Evolutionary conservation across 202 grass and related monocot species (phyloP), one percentile per base, ranked within the genome.

Genomic region (Panicum virgatum): DNA sequence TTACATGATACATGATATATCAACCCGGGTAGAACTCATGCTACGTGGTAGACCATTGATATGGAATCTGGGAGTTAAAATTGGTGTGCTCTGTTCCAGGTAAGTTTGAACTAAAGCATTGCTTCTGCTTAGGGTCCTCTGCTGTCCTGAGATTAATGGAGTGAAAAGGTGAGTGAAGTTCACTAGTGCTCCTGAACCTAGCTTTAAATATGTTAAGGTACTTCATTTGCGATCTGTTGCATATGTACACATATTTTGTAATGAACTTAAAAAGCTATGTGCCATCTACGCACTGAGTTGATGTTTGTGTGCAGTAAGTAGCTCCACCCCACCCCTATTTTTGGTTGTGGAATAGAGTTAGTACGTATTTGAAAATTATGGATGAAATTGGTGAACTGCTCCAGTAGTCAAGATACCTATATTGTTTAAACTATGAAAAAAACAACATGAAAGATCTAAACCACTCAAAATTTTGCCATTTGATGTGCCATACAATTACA

Each of bases 361-460:
- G 1, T 77, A n/a, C 8, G 42, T 23, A 16, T 44, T 39, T 43
- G 23, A 19, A 61, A 69, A 59, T 48, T 74, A 7, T 34, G 10
- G 61, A 36, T 19, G 29, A 45, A 65, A 78, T 22, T 9, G 56
- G 65, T 83, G 26, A 3, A 54, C 40, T 75, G 39, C 15, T 64
- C 25, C n/a, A 26, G 40, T 78, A 7, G 53, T 43, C 13, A 27
- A 66, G 50, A 43, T 65, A 19, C 26, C 57, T n/a, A n/a, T n/a
- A 52, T 70, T 46, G 6, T 39, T 5, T 36, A 70, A 63, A 19
- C 25, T 54, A 25, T 26, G 53, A 27, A 62, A 58, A n/a, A 37
- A 82, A 60, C 1, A 36, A 20, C 44, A 25, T 62, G 19, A 34
- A 53, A 87, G n/a, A 76, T 76, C 45, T 78, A 72, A 54, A 34